Evolutionary conservation across 2,329 filamentous ascomycete genomes (phyloP).

Genomic region (Calonectria hongkongensis): DNA sequence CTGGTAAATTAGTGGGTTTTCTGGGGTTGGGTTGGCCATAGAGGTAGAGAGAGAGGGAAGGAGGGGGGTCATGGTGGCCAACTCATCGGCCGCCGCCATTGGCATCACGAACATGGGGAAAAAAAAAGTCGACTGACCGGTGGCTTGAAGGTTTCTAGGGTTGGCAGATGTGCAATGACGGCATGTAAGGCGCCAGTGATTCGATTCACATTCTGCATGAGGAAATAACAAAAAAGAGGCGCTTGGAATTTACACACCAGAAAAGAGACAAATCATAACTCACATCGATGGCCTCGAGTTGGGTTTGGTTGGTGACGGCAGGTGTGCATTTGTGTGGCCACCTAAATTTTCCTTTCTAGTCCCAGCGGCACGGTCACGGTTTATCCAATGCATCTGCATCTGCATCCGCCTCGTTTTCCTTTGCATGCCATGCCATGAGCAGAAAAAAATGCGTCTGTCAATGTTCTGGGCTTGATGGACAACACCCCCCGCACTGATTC

Average conservation of each 20-base stretch:
- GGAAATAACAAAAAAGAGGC: background rate
- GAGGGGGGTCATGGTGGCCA: slow-evolving; percentile 7
- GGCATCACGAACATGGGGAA: slow-evolving; percentile 2
- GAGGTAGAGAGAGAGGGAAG: background rate
- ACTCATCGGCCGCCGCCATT: slow-evolving; percentile 13
- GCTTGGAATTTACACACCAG: background rate
- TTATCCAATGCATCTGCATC: slow-evolving; percentile 15
- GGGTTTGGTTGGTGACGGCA: slow-evolving; percentile 19
- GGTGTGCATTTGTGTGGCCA: slow-evolving; percentile 18
- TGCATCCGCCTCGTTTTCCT: slow-evolving; percentile 16
- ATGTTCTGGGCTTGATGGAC: slow-evolving; percentile 9
- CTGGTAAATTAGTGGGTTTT: slow-evolving; percentile 28
- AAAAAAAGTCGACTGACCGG: slow-evolving; percentile 7
- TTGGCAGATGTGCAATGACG: slow-evolving; percentile 13
- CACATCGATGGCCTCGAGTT: slow-evolving; percentile 13
- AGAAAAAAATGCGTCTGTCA: background rate
- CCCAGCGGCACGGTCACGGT: slow-evolving; percentile 18
- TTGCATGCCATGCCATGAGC: slow-evolving; percentile 9
- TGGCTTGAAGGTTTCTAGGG: background rate
- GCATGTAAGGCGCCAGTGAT: slow-evolving; percentile 9
- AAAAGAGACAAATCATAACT: slow-evolving; percentile 12
- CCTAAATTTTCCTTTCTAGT: slow-evolving; percentile 6
- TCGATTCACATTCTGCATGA: slow-evolving; percentile 4
- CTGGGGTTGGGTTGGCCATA: slow-evolving; percentile 2
- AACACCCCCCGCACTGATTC: slow-evolving; percentile 22